These are phyloP conservation scores for Trametes villosa DNA, from an alignment of 768 basidiomycete genomes.

Conservation along the genomic window DNA sequence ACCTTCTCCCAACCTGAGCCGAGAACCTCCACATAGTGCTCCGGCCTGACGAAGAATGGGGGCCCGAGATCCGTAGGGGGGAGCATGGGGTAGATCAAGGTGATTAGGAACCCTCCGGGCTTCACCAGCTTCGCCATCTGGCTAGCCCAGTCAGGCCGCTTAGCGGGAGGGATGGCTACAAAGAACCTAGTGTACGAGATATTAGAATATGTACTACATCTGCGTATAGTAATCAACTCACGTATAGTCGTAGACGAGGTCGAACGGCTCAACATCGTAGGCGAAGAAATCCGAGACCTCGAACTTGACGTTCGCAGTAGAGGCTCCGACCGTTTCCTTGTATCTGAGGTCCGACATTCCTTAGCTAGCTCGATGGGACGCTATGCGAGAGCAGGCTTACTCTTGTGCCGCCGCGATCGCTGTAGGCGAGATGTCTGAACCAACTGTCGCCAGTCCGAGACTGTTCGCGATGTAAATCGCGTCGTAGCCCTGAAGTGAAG, in stretches of 20 bases:
- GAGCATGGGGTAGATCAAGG: constrained; percentile 58
- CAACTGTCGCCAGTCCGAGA: constrained; percentile 52
- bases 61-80: constrained; percentile 53
- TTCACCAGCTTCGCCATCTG: constrained; percentile 61
- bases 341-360: background rate
- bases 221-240: constrained; percentile 20
- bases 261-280: constrained; percentile 42
- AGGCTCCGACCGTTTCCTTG: background rate
- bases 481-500: constrained; percentile 58
- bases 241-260: constrained; percentile 73
- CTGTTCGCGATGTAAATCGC: constrained; percentile 54
- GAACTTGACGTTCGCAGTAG: constrained; percentile 40
- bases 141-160: constrained; percentile 57
- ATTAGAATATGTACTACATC: too few species aligned
- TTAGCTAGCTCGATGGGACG: background rate
- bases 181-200: constrained; percentile 55
- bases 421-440: constrained; percentile 59
- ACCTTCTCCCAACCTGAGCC: constrained; percentile 56
- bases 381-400: background rate
- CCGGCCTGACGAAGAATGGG: constrained; percentile 61
- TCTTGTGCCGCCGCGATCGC: constrained; percentile 45
- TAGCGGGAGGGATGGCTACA: constrained; percentile 64
- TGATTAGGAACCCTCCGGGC: constrained; percentile 65
- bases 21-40: constrained; percentile 58
- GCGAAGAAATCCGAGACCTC: constrained; percentile 58